A percentile compares a stretch with the other conserved stretches of the same genome.
These are phyloP conservation scores for Rhizophagus prolifer DNA, from an alignment of 192 early-diverging fungal genomes.

Conservation along the genomic window DNA sequence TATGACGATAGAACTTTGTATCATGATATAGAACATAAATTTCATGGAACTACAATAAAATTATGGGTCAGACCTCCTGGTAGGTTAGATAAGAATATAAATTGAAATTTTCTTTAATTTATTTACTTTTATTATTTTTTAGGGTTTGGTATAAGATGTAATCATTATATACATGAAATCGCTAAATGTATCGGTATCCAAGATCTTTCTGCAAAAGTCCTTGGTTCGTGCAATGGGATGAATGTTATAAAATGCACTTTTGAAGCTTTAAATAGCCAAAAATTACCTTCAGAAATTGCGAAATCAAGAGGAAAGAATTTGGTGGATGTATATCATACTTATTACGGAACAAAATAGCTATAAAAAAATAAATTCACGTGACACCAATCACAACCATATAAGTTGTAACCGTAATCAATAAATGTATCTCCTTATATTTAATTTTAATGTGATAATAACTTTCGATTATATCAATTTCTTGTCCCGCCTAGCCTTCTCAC, in stretches of 20 bases:
- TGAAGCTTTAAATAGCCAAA: constrained; percentile 81
- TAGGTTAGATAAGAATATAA: constrained; percentile 34
- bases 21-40: constrained; percentile 85
- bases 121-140: constrained; percentile 12
- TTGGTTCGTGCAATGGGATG: constrained; percentile 93
- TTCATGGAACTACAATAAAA: constrained; percentile 79
- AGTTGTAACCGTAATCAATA: too few species aligned
- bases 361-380: too few species aligned
- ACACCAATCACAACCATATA: too few species aligned
- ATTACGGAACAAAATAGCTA: constrained; percentile 62
- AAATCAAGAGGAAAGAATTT: constrained; percentile 82
- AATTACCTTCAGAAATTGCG: constrained; percentile 83
- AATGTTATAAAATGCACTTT: constrained; percentile 98
- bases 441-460: too few species aligned
- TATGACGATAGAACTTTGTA: constrained; percentile 94
- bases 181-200: constrained; percentile 90
- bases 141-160: constrained; percentile 94
- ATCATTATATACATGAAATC: constrained; percentile 93
- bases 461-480: too few species aligned
- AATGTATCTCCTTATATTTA: too few species aligned
- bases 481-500: too few species aligned
- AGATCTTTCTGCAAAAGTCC: constrained; percentile 87
- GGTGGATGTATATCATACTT: constrained; percentile 84
- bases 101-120: not conserved
- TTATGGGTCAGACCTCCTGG: constrained; percentile 85